These are phyloP conservation scores for Skeletonema marinoi DNA, from an alignment of 108 stramenopile genomes.

Conservation along the genomic window DNA sequence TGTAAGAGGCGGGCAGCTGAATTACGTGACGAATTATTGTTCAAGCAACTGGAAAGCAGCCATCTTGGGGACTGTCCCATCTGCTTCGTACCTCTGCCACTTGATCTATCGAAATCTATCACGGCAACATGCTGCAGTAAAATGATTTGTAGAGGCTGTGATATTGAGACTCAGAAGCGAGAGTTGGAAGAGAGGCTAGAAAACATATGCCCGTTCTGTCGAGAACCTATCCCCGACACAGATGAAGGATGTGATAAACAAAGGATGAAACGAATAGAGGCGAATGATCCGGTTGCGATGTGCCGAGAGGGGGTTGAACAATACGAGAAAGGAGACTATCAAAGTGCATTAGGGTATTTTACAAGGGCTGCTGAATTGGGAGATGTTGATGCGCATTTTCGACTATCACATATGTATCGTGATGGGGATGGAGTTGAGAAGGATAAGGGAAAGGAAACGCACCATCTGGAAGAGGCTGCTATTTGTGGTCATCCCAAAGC, in stretches of 20 bases:
- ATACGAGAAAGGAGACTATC: not conserved
- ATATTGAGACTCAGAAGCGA: no score
- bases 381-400: not conserved
- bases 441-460: not conserved
- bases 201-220: not conserved
- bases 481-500: not conserved
- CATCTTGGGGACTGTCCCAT: no score
- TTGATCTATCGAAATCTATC: no score
- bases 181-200: not conserved
- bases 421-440: not conserved
- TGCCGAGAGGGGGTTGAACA: no score
- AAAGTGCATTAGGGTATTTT: not conserved
- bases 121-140: not conserved
- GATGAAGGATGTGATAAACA: not conserved
- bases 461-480: not conserved
- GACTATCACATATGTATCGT: not conserved
- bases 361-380: not conserved
- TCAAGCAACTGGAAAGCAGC: no score
- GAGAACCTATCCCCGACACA: not conserved
- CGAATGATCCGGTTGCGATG: not conserved
- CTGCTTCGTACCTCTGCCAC: no score
- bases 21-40: no score
- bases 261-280: not conserved
- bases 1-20: no score
- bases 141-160: not conserved